Evolutionary conservation across 768 basidiomycete genomes (phyloP).

Genomic region (Boletus pseudopeckii): DNA sequence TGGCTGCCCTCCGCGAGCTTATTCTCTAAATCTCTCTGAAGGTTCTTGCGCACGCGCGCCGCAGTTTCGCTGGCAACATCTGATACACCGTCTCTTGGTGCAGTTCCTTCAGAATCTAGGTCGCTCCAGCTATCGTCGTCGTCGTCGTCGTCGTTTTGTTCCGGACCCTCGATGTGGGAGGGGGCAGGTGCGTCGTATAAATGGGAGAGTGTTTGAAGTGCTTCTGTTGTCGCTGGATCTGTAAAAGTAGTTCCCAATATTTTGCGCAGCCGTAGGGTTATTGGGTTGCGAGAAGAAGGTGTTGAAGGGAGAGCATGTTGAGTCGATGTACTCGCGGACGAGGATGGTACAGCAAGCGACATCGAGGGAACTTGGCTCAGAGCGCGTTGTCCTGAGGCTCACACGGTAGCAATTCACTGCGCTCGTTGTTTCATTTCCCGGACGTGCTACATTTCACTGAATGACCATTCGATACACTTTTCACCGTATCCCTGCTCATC

Average conservation of each 20-base stretch:
- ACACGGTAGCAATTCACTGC: not conserved
- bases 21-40: conserved; percentile 81
- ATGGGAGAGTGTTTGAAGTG: conserved; percentile 77
- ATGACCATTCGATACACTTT: not conserved
- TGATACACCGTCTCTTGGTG: conserved; percentile 10
- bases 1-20: conserved; percentile 79
- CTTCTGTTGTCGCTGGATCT: conserved; percentile 74
- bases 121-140: conserved; percentile 32
- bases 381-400: not conserved
- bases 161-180: not conserved
- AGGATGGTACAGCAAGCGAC: conserved; percentile 11
- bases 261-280: conserved; percentile 88
- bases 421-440: not conserved
- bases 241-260: conserved; percentile 79
- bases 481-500: no score
- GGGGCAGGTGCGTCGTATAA: conserved; percentile 54
- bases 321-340: no score
- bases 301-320: no score
- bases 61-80: conserved; percentile 60
- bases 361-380: not conserved
- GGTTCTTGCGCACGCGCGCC: conserved; percentile 68
- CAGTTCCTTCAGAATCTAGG: conserved; percentile 9
- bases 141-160: conserved; percentile 34
- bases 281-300: conserved; percentile 52
- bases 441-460: not conserved